Evolutionary conservation across 495 filamentous ascomycete species (phyloP).

Genomic region (Penicillium samsonianum): DNA sequence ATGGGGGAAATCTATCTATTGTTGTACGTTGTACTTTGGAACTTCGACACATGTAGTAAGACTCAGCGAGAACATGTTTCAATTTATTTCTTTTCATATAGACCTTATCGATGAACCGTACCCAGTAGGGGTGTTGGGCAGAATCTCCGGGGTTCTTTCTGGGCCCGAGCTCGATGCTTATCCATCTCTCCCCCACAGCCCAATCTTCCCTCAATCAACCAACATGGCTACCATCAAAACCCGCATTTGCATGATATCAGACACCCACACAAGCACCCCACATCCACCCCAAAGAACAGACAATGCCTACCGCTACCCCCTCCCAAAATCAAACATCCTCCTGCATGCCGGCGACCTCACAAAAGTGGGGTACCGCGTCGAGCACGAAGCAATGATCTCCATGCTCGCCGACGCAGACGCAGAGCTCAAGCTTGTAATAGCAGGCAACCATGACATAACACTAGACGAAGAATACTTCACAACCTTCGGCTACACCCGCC

Average conservation of each 20-base stretch:
- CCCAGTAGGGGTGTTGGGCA: no score
- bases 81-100: neutral
- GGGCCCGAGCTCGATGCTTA: neutral
- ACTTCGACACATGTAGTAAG: no score
- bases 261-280: slow-evolving; percentile 57
- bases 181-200: neutral
- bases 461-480: slow-evolving; percentile 60
- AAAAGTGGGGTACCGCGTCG: slow-evolving; percentile 54
- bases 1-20: no score
- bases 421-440: slow-evolving; percentile 74
- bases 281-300: slow-evolving; percentile 24
- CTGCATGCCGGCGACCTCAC: slow-evolving; percentile 79
- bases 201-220: slow-evolving; percentile 2
- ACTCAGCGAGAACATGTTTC: neutral
- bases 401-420: slow-evolving; percentile 60
- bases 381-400: slow-evolving; percentile 54
- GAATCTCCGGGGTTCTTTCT: neutral
- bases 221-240: slow-evolving; percentile 40
- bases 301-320: slow-evolving; percentile 45
- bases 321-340: slow-evolving; percentile 61
- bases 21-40: no score
- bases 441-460: slow-evolving; percentile 78
- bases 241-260: slow-evolving; percentile 61
- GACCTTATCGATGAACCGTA: neutral
- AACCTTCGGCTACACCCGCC: slow-evolving; percentile 32